Percentiles rank a stretch among this genome's conserved stretches.
These are phyloP conservation scores for Candida glucosophila DNA, from an alignment of 1,139 yeast species.

Conservation along the genomic window DNA sequence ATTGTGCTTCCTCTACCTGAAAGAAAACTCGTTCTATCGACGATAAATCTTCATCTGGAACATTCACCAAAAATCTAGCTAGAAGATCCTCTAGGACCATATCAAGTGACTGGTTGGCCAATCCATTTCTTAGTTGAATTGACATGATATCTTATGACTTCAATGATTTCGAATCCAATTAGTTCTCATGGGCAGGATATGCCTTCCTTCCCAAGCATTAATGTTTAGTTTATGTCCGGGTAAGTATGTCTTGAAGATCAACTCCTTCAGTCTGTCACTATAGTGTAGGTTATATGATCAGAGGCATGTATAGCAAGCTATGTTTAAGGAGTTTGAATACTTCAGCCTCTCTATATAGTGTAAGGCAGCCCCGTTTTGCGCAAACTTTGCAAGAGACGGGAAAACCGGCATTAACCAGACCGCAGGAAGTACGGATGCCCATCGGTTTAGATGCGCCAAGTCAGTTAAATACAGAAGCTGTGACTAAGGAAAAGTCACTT, in stretches of 20 bases:
- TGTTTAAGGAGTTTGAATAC: not conserved
- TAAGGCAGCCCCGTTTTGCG: conserved; percentile 16
- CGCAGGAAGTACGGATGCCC: conserved; percentile 25
- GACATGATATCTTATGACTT: too few relatives aligned
- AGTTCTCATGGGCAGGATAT: too few relatives aligned
- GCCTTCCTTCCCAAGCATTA: too few relatives aligned
- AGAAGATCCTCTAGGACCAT: conserved; percentile 78
- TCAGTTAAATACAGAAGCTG: conserved; percentile 14
- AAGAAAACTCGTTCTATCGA: conserved; percentile 83
- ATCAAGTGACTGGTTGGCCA: conserved; percentile 53
- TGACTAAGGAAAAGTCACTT: too few relatives aligned
- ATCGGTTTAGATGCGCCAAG: conserved; percentile 25
- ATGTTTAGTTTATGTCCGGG: too few relatives aligned
- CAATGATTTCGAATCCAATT: too few relatives aligned
- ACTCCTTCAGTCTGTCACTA: too few relatives aligned
- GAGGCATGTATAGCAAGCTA: too few relatives aligned
- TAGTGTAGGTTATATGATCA: too few relatives aligned
- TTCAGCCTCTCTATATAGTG: not conserved
- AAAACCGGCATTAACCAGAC: conserved; percentile 20
- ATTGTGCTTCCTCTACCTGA: conserved; percentile 96
- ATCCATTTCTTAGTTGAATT: conserved; percentile 47
- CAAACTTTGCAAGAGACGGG: conserved; percentile 20
- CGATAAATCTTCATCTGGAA: conserved; percentile 84
- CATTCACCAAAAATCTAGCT: conserved; percentile 84
- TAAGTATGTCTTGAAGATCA: too few relatives aligned